A percentile compares a stretch with the other conserved stretches of the same genome.
These are phyloP conservation scores for Zygotorulaspora sp. DNA, from an alignment of 805 yeast genomes.

Conservation along the genomic window DNA sequence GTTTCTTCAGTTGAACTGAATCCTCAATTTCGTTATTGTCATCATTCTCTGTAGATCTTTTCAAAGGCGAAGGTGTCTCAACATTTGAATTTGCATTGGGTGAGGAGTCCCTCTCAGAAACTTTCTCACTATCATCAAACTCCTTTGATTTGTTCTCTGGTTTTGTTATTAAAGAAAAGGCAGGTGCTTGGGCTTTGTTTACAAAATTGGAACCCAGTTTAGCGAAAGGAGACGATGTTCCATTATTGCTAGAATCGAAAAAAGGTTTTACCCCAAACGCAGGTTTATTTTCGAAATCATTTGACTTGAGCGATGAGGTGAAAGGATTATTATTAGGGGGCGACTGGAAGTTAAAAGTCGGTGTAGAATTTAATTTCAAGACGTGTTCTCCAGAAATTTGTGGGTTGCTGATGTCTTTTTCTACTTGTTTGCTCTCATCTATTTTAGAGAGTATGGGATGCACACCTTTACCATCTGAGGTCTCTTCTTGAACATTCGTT, in stretches of 20 bases:
- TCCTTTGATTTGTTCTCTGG: neutral
- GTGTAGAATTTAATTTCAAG: constrained; percentile 7
- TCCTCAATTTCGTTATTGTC: no score
- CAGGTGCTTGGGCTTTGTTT: neutral
- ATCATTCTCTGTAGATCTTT: constrained; percentile 16
- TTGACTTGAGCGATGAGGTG: constrained; percentile 12
- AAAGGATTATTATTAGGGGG: constrained; percentile 17
- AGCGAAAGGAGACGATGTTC: constrained; percentile 1
- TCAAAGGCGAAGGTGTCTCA: constrained; percentile 6
- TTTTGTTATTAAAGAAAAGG: constrained; percentile 1
- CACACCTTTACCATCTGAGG: neutral
- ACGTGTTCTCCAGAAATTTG: constrained; percentile 13
- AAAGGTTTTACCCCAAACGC: constrained; percentile 13
- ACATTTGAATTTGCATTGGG: constrained; percentile 1
- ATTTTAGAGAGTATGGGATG: constrained; percentile 11
- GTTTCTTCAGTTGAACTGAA: constrained; percentile 5
- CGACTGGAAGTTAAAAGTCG: constrained; percentile 11
- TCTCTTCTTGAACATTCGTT: neutral
- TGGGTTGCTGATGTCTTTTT: constrained; percentile 1
- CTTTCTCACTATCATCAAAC: neutral
- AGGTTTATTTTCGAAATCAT: constrained; percentile 1
- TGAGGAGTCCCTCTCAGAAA: constrained; percentile 1
- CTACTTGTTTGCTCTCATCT: constrained; percentile 9
- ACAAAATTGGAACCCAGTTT: neutral
- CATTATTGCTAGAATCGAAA: constrained; percentile 6